phyloP scores from a whole-genome alignment of 2,329 filamentous ascomycete genomes.

The Hypoxylon sp. region DNA sequence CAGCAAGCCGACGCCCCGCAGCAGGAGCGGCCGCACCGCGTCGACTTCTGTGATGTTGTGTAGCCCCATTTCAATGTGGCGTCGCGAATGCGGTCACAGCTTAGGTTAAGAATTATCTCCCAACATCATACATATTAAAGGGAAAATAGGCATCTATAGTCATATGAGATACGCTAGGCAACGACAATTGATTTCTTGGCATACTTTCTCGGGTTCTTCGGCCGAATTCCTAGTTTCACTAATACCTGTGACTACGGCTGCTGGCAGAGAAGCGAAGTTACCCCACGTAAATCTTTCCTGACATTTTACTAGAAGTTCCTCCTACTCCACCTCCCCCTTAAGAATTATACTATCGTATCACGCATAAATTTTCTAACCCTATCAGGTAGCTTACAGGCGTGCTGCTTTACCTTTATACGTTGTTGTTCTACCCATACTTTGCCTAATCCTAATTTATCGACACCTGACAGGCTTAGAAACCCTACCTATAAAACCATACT shows the following conservation, averaged over 20 bases:
- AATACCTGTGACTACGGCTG: not conserved
- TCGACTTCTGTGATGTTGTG: not conserved
- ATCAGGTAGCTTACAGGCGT: too few relatives aligned
- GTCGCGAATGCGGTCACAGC: not conserved
- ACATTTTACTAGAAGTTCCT: not conserved
- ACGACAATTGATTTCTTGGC: not conserved
- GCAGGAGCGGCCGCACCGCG: conserved; percentile 25
- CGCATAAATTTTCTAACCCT: too few relatives aligned
- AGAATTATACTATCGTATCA: too few relatives aligned
- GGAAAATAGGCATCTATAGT: too few relatives aligned
- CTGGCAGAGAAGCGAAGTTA: not conserved
- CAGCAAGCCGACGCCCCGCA: conserved; percentile 41
- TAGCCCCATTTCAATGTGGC: conserved; percentile 11
- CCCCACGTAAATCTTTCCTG: not conserved
- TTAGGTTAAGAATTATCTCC: not conserved
- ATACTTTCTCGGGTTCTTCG: not conserved
- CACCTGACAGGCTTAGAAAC: too few relatives aligned
- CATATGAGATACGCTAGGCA: too few relatives aligned
- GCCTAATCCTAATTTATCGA: too few relatives aligned
- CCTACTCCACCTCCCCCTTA: not conserved
- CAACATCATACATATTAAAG: too few relatives aligned
- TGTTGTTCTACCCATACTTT: too few relatives aligned
- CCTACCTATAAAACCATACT: too few relatives aligned
- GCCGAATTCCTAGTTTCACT: not conserved
- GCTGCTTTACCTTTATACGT: too few relatives aligned